A percentile compares a stretch with the other conserved stretches of the same genome.
Conservation (phyloP, 2,329 filamentous ascomycete genomes). For the Ramichloridium luteum region DNA sequence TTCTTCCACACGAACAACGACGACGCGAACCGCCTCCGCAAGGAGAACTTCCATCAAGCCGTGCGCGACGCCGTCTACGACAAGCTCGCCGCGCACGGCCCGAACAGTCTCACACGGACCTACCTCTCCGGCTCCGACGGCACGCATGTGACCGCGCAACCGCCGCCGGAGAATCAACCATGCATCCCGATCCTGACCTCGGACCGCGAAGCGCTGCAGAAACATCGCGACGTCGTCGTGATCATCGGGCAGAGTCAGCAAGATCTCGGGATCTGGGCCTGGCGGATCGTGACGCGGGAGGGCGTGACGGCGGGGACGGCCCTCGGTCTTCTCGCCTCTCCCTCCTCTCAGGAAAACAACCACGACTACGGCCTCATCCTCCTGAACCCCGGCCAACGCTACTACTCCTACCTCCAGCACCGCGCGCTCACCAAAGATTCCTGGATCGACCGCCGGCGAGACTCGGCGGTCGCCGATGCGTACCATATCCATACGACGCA, state of each 20-base stretch:
- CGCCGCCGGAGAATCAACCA: constrained; percentile 36
- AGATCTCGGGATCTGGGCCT: constrained; percentile 63
- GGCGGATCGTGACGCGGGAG: constrained; percentile 50
- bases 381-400: constrained; percentile 63
- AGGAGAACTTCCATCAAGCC: constrained; percentile 48
- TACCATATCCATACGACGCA: no score
- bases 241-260: constrained; percentile 67
- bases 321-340: constrained; percentile 41
- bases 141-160: constrained; percentile 1
- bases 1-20: constrained; percentile 61
- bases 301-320: constrained; percentile 61
- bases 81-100: constrained; percentile 7
- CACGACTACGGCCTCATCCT: constrained; percentile 45
- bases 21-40: constrained; percentile 65
- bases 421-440: constrained; percentile 47
- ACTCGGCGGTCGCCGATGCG: no score
- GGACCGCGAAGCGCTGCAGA: constrained; percentile 36
- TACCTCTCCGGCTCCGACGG: constrained; percentile 16
- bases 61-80: constrained; percentile 16
- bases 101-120: constrained; percentile 13
- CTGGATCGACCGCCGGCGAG: constrained; percentile 48
- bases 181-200: constrained; percentile 60
- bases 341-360: constrained; percentile 1
- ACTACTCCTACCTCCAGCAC: constrained; percentile 58
- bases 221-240: constrained; percentile 50